Evolutionary conservation across 169 alveolate genomes (phyloP).

Genomic region (Babesia bigemina): DNA sequence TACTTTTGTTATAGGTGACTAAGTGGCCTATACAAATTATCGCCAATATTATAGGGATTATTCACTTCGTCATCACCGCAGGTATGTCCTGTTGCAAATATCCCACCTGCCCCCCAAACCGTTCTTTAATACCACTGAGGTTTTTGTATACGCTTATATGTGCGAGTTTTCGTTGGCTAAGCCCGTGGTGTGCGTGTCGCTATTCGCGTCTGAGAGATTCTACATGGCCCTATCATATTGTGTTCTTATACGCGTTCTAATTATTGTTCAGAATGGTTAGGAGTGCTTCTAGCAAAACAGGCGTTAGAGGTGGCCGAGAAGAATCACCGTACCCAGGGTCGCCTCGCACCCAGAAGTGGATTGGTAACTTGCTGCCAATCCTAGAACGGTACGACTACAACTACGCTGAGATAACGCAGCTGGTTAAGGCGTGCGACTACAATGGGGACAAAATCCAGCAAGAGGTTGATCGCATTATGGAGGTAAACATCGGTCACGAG

Average conservation of each 20-base stretch:
- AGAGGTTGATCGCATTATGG: conserved; percentile 65
- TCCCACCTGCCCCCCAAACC: neutral
- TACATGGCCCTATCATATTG: too few relatives aligned
- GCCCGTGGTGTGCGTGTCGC: too few relatives aligned
- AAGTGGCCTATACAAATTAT: neutral
- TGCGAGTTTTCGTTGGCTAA: neutral
- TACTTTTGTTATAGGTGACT: neutral
- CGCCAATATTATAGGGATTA: conserved; percentile 8
- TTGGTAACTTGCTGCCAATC: conserved; percentile 60
- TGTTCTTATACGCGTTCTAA: neutral
- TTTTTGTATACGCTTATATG: neutral
- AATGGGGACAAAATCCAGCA: conserved; percentile 67
- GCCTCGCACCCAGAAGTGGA: conserved; percentile 70
- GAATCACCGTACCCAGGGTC: conserved; percentile 59
- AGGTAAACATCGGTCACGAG: conserved; percentile 67
- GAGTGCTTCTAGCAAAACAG: conserved; percentile 12
- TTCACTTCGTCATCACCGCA: conserved; percentile 5
- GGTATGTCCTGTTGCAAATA: neutral
- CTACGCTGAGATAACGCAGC: conserved; percentile 51
- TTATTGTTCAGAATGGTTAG: conserved; percentile 35
- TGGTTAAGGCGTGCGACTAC: conserved; percentile 63
- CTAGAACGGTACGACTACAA: conserved; percentile 65
- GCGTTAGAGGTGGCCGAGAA: conserved; percentile 24
- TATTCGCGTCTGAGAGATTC: too few relatives aligned
- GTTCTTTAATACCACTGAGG: neutral